Evolutionary conservation across 176 grass and related monocot species (phyloP), one percentile per base, ranked within the genome.

Genomic region (Oryza coarctata): DNA sequence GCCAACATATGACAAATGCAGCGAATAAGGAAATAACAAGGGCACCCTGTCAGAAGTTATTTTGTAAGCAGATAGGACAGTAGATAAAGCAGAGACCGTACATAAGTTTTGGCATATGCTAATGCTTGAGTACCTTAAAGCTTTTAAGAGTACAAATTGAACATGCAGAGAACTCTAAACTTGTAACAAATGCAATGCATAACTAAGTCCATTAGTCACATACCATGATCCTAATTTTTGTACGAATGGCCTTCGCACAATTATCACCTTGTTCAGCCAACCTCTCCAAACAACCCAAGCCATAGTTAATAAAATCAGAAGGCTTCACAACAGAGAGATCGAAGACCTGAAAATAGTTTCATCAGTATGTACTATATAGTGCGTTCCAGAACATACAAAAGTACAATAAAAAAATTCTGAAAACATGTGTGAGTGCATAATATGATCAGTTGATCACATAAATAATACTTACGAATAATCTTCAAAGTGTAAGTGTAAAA

Each of bases 141-240:
- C 26, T 41, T 81, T 13, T 23, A n/a, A 31, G 0, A 52, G 5
- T 12, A 23, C 18, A 67, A 58, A 65, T 9, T 20, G 0, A 52
- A 27, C 27, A n/a, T 68, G 38, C 18, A 79, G 4, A 73, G 23
- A 83, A 63, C 25, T 52, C 7, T 55, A 63, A 87, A 63, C 4
- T 75, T 75, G 20, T 63, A 67, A 49, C 31, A 86, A 18, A 36
- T 73, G 34, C 6, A 78, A 29, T 67, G 10, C 34, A 1, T 60
- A 35, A n/a, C n/a, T n/a, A 81, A 77, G 20, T 27, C 58, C 28
- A 73, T 82, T 13, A 47, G n/a, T n/a, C 68, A 86, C 87, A 55
- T 94, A 99, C 96, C 93, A 99, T 83, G 69, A 99, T 89, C 85
- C 96, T 95, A 80, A 99, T 75, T 7, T 88, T 99, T 65, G 80